Percentiles rank a stretch among this genome's conserved stretches.
Evolutionary conservation across 2,329 filamentous ascomycete species (phyloP).

Genomic region (Exophiala sp.): DNA sequence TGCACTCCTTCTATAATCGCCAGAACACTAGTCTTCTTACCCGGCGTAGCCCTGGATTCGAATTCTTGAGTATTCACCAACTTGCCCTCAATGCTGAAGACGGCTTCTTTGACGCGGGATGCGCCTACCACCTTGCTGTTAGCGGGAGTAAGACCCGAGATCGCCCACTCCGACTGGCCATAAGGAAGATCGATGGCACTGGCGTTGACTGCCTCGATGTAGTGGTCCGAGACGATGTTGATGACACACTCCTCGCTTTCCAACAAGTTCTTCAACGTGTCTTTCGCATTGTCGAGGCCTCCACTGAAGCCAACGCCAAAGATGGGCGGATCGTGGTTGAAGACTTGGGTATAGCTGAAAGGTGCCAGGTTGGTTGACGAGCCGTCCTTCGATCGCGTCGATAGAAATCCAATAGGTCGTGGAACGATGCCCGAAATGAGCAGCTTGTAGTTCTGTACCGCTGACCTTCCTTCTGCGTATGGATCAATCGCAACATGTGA

Average conservation of each 20-base stretch:
- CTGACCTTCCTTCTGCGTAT: conserved; percentile 61
- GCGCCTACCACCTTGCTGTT: conserved; percentile 60
- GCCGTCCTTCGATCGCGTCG: conserved; percentile 57
- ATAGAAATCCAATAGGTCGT: conserved; percentile 66
- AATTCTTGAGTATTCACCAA: conserved; percentile 70
- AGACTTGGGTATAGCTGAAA: conserved; percentile 78
- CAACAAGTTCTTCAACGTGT: conserved; percentile 67
- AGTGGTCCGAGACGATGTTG: conserved; percentile 82
- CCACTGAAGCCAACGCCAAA: conserved; percentile 62
- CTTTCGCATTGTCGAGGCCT: conserved; percentile 60
- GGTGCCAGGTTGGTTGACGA: conserved; percentile 70
- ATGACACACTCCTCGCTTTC: conserved; percentile 71
- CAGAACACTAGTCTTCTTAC: conserved; percentile 68
- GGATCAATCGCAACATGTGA: conserved; percentile 76
- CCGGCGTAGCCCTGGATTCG: conserved; percentile 63
- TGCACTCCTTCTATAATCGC: conserved; percentile 74
- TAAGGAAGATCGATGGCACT: conserved; percentile 70
- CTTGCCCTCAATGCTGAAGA: conserved; percentile 77
- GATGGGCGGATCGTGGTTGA: conserved; percentile 80
- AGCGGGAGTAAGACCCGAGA: conserved; percentile 68
- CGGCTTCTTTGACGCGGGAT: conserved; percentile 70
- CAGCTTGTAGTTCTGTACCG: conserved; percentile 80
- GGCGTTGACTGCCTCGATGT: conserved; percentile 81
- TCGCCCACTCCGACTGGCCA: conserved; percentile 70
- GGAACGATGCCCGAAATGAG: conserved; percentile 78